A percentile compares a stretch with the other conserved stretches of the same genome.
Evolutionary conservation across 108 stramenopile species (phyloP).

Genomic region (Fragilariopsis cylindrus): DNA sequence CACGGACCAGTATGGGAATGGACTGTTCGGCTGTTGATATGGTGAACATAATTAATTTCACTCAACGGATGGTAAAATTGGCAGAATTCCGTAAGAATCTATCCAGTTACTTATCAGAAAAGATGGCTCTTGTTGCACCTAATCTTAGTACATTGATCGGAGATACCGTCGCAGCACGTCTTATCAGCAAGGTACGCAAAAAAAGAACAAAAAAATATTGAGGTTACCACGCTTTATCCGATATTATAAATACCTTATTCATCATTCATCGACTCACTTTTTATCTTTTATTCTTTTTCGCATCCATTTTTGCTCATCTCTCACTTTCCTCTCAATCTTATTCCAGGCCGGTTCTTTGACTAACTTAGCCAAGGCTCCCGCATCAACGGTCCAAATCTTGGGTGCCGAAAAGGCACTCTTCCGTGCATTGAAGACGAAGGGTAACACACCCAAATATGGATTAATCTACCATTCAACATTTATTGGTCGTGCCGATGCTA

Average conservation of each 20-base stretch:
- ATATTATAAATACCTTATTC: not conserved
- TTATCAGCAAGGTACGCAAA: constrained; percentile 94
- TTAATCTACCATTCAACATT: constrained; percentile 99
- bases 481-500: constrained; percentile 98
- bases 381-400: constrained; percentile 99
- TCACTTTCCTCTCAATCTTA: not conserved
- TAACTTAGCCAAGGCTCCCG: constrained; percentile 98
- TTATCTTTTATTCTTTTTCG: not conserved
- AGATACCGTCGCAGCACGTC: constrained; percentile 97
- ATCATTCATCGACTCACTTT: not conserved
- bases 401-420: constrained; percentile 99
- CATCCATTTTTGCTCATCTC: too few relatives aligned
- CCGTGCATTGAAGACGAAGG: constrained; percentile 99
- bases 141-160: constrained; percentile 97
- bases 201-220: too few relatives aligned
- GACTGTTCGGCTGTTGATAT: constrained; percentile 97
- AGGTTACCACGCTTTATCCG: too few relatives aligned
- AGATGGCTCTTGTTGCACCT: constrained; percentile 98
- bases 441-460: constrained; percentile 99
- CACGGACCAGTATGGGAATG: constrained; percentile 97
- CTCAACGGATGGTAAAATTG: constrained; percentile 96
- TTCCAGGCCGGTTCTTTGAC: constrained; percentile 92
- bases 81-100: constrained; percentile 96
- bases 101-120: constrained; percentile 87
- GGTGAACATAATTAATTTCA: constrained; percentile 96